Evolutionary conservation across 2,329 filamentous ascomycete genomes (phyloP), one percentile per base, ranked within the genome.

Genomic region (Albophoma yamanashiensis): DNA sequence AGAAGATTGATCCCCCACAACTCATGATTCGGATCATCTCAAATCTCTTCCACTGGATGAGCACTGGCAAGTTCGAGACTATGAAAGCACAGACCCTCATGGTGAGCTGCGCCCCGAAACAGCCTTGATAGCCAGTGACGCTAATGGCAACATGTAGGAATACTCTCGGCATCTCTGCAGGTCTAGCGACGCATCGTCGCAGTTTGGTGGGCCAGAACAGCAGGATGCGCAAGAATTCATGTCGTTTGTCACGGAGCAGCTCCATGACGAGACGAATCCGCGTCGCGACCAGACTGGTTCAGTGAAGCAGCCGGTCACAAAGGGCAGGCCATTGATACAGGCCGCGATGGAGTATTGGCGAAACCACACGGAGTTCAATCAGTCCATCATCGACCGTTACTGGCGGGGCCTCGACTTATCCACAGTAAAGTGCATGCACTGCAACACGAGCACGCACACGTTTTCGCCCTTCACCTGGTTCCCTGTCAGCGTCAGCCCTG

Each of bases 181-280:
- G 34, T 56, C 59, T 63, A 73, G 59, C 66, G 66, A 52, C 60
- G 62, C 57, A 59, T 64, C 42, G 60, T 67, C 57, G 62, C 65
- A 82, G 8, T 94, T 92, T 76, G 89, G 87, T 17, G 87, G 90
- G 47, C 79, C 80, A 31, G 78, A 85, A 57, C 93, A 97, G 70
- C 94, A 97, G 74, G 94, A 99, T 69, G 89, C 92, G 1, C 89
- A 92, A 64, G 94, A 97, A 68, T 96, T 96, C 66, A 86, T 93
- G 65, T 85, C 86, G 55, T 96, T 95, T 69, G 73, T 97, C 34
- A 80, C 96, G 43, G 86, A 90, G 58, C 87, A 89, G 64, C 79
- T 97, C 15, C 88, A 93, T 66, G 89, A 94, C 69, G 94, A 99
- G 73, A 86, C 95, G 6, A 95, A 96, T 70, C 71, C 70, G 34